phyloP scores from a whole-genome alignment of 179 eudicot species.

The Camellia oleifera region DNA sequence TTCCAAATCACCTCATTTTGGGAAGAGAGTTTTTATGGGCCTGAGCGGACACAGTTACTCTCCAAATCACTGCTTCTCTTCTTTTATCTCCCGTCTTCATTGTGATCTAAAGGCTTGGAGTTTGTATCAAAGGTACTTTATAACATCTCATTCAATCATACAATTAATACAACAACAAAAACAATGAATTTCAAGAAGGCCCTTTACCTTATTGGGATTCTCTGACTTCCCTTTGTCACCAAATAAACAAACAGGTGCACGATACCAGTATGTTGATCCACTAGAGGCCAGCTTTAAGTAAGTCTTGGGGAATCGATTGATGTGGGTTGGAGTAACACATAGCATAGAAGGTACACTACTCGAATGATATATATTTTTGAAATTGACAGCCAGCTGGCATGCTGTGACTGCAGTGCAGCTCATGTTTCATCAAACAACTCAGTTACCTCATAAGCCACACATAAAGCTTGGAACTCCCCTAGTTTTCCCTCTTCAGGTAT shows the following conservation, averaged over 20 bases:
- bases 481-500: neutral
- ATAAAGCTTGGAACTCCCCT: neutral
- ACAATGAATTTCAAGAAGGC: neutral
- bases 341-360: constrained; percentile 14
- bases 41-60: neutral
- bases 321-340: constrained; percentile 7
- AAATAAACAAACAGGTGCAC: constrained; percentile 34
- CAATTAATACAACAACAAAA: neutral
- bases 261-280: constrained; percentile 16
- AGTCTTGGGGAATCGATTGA: constrained; percentile 14
- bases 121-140: neutral
- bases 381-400: constrained; percentile 22
- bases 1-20: too few species aligned
- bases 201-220: constrained; percentile 39
- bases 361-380: constrained; percentile 4
- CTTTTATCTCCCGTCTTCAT: neutral
- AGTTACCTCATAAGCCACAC: constrained; percentile 7
- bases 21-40: neutral
- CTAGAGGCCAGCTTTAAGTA: constrained; percentile 18
- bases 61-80: neutral
- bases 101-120: neutral
- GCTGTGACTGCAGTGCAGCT: constrained; percentile 38
- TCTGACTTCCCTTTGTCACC: constrained; percentile 43
- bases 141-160: neutral
- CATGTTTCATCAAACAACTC: constrained; percentile 31